Evolutionary conservation across 495 filamentous ascomycete species (phyloP).

Genomic region (Penicillium egyptiacum): DNA sequence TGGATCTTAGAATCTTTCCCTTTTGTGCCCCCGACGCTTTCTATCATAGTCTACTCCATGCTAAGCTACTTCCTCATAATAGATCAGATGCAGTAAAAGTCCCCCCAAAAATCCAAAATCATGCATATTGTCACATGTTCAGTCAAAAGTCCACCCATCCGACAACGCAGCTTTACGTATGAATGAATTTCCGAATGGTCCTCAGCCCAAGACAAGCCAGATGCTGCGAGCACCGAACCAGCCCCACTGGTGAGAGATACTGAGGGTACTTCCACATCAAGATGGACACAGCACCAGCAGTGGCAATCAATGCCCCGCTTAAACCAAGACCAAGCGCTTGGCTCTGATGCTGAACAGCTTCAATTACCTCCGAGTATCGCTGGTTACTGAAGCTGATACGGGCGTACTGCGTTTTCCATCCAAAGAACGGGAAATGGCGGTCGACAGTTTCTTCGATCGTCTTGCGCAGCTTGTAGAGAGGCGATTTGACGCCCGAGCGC

Average conservation of each 20-base stretch:
- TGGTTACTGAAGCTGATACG: conserved; percentile 90
- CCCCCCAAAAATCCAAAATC: not conserved
- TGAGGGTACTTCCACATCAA: conserved; percentile 37
- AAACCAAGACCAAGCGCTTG: conserved; percentile 49
- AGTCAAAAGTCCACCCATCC: not conserved
- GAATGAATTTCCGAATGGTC: conserved; percentile 2
- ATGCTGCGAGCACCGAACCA: conserved; percentile 12
- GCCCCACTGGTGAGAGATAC: conserved; percentile 16
- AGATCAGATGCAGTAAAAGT: not conserved
- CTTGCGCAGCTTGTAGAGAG: conserved; percentile 76
- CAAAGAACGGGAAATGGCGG: conserved; percentile 69
- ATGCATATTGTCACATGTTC: not conserved
- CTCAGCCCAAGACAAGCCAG: conserved; percentile 11
- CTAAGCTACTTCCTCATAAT: not conserved
- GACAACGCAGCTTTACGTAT: not conserved
- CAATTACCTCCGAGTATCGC: conserved; percentile 80
- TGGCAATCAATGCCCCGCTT: conserved; percentile 28
- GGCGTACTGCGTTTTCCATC: conserved; percentile 92
- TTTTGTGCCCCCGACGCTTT: not conserved
- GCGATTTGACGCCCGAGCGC: conserved; percentile 75
- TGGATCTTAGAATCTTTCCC: not conserved
- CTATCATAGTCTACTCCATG: not conserved
- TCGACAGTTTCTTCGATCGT: conserved; percentile 80
- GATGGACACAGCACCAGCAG: conserved; percentile 29
- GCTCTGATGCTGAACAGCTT: conserved; percentile 66